A percentile compares a stretch with the other conserved stretches of the same genome.
phyloP scores from a whole-genome alignment of 345 rosid genomes.

The Gossypium raimondii region DNA sequence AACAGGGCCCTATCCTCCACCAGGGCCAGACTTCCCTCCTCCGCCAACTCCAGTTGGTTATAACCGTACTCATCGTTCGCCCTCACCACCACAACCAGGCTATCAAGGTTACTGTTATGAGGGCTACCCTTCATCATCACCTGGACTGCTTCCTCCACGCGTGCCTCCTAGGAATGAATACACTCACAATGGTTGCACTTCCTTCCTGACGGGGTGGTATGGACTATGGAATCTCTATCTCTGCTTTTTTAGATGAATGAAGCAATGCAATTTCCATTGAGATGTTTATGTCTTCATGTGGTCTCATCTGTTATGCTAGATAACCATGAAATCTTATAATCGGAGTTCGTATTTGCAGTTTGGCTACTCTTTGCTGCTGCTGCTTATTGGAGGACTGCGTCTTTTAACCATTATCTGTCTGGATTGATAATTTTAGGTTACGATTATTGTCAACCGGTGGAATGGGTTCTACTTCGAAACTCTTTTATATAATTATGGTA shows the following conservation, averaged over 20 bases:
- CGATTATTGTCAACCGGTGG: background rate
- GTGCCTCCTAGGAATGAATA: conserved; percentile 4
- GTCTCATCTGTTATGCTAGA: no score
- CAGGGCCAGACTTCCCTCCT: conserved; percentile 19
- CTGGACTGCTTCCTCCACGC: conserved; percentile 17
- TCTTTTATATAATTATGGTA: background rate
- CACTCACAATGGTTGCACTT: conserved; percentile 24
- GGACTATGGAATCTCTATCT: conserved; percentile 9
- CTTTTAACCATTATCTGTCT: conserved; percentile 20
- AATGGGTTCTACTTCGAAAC: background rate
- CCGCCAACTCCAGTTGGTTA: background rate
- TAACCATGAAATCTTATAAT: no score
- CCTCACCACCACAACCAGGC: conserved; percentile 24
- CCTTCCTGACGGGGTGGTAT: conserved; percentile 37
- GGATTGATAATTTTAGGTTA: background rate
- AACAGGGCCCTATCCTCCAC: conserved; percentile 27
- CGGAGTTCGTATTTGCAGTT: conserved; percentile 22
- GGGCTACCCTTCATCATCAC: conserved; percentile 20
- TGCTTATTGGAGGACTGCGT: conserved; percentile 27
- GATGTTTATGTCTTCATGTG: no score
- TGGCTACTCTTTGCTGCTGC: conserved; percentile 44
- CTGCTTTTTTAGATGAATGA: background rate
- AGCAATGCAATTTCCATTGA: background rate
- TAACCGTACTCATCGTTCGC: background rate
- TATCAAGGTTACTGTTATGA: conserved; percentile 37